Conservation (phyloP, 1,284 basidiomycete species). For the Rhodotorula sp. region DNA sequence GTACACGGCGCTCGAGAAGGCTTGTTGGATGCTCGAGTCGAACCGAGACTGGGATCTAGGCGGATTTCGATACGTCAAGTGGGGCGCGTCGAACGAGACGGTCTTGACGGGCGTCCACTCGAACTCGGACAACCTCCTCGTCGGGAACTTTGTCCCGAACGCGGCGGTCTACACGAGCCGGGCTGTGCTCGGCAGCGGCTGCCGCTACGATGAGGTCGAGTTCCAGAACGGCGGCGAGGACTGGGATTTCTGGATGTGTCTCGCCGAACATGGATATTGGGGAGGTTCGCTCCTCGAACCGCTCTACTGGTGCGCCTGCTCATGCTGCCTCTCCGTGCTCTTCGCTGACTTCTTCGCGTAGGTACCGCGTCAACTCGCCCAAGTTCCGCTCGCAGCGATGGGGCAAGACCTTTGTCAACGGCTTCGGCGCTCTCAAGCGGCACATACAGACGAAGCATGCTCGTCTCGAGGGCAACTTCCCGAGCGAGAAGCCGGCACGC, state of each 20-base stretch:
- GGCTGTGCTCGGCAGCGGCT: conserved; percentile 13
- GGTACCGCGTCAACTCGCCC: conserved; percentile 39
- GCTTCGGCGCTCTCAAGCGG: conserved; percentile 24
- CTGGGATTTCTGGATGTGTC: conserved; percentile 43
- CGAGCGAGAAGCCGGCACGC: conserved; percentile 13
- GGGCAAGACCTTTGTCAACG: conserved; percentile 38
- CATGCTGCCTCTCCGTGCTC: background rate
- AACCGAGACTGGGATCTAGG: conserved; percentile 38
- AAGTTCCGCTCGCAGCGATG: conserved; percentile 32
- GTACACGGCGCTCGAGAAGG: conserved; percentile 39
- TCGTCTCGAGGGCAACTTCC: conserved; percentile 19
- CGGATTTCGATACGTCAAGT: conserved; percentile 39
- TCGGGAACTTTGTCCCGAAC: conserved; percentile 40
- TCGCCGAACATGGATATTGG: conserved; percentile 38
- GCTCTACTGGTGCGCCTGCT: conserved; percentile 33
- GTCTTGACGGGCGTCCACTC: conserved; percentile 38
- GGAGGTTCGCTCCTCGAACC: conserved; percentile 37
- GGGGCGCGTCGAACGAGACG: conserved; percentile 37
- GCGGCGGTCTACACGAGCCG: conserved; percentile 32
- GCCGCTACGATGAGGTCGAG: conserved; percentile 34
- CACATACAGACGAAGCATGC: conserved; percentile 32
- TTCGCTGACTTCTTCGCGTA: background rate
- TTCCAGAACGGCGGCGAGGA: conserved; percentile 39
- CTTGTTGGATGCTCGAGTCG: conserved; percentile 39
- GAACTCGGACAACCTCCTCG: conserved; percentile 21